Evolutionary conservation across 1,139 yeast species (phyloP).

Genomic region (Hanseniaspora sp.): DNA sequence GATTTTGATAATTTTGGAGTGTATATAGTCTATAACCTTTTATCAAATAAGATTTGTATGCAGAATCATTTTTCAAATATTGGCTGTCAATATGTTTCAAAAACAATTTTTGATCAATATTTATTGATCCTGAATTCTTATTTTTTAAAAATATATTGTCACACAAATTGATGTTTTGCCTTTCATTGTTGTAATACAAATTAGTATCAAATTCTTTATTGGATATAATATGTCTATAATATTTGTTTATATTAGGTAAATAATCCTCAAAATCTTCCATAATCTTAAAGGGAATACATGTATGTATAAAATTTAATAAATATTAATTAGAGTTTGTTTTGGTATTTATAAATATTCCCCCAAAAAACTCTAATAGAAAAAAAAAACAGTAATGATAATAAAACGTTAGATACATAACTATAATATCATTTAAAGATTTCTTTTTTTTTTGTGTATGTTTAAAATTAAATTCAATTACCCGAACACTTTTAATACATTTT

Average conservation of each 20-base stretch:
- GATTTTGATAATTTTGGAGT: not conserved
- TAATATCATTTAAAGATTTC: too few relatives aligned
- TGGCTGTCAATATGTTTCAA: not conserved
- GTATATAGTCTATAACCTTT: constrained; percentile 4
- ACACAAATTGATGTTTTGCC: not conserved
- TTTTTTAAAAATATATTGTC: not conserved
- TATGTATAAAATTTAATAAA: too few relatives aligned
- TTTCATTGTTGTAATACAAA: not conserved
- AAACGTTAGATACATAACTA: too few relatives aligned
- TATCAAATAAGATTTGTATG: not conserved
- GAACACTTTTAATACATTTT: too few relatives aligned
- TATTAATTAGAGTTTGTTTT: not conserved
- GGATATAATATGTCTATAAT: not conserved
- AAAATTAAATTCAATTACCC: not conserved
- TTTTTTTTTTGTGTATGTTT: too few relatives aligned
- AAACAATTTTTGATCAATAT: not conserved
- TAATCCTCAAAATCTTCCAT: not conserved
- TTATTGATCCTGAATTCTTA: not conserved
- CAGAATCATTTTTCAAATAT: not conserved
- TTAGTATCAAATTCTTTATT: constrained; percentile 2
- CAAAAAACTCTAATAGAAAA: not conserved
- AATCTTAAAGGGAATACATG: too few relatives aligned
- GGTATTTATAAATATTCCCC: not conserved
- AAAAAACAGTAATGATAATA: not conserved
- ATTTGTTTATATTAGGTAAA: not conserved